Conservation (phyloP, 2,329 filamentous ascomycete species). For the Bipolaris oryzae region DNA sequence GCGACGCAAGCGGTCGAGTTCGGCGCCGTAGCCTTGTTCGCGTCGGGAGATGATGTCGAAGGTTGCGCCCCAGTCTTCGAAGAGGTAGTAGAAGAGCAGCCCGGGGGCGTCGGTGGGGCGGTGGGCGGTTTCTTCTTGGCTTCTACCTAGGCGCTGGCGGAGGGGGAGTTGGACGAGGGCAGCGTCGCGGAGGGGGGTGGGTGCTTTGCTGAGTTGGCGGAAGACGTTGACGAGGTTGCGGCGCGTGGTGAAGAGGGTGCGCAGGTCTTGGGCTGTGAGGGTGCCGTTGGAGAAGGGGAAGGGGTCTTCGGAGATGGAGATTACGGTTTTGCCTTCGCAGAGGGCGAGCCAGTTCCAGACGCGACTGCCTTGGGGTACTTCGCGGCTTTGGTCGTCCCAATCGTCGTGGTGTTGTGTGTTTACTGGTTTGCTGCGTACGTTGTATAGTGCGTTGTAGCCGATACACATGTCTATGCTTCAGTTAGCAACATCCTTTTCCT, state of each 20-base stretch:
- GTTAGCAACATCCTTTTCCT: slow-evolving; percentile 9
- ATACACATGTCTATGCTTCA: slow-evolving; percentile 65
- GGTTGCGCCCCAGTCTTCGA: slow-evolving; percentile 69
- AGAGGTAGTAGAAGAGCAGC: slow-evolving; percentile 69
- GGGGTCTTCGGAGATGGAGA: slow-evolving; percentile 70
- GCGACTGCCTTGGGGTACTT: slow-evolving; percentile 58
- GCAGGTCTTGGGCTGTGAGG: slow-evolving; percentile 51
- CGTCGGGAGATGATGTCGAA: slow-evolving; percentile 61
- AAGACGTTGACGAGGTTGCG: slow-evolving; percentile 67
- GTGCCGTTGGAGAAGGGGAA: slow-evolving; percentile 49
- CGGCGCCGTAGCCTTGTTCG: slow-evolving; percentile 54
- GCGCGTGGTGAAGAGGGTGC: slow-evolving; percentile 58
- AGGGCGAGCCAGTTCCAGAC: slow-evolving; percentile 76
- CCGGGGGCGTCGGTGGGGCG: slow-evolving; percentile 62
- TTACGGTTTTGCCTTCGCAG: slow-evolving; percentile 72
- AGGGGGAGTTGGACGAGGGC: slow-evolving; percentile 54
- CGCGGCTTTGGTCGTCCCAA: slow-evolving; percentile 34
- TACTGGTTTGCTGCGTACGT: slow-evolving; percentile 38
- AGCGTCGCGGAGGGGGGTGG: slow-evolving; percentile 49
- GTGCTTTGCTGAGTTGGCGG: slow-evolving; percentile 63
- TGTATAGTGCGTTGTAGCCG: slow-evolving; percentile 71
- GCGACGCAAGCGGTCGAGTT: slow-evolving; percentile 58
- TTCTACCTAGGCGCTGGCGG: slow-evolving; percentile 52
- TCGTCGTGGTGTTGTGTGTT: slow-evolving; percentile 19
- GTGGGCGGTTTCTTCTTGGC: slow-evolving; percentile 54